These are phyloP conservation scores for Astragalus membranaceus DNA, from an alignment of 306 rosid genomes.

Conservation along the genomic window DNA sequence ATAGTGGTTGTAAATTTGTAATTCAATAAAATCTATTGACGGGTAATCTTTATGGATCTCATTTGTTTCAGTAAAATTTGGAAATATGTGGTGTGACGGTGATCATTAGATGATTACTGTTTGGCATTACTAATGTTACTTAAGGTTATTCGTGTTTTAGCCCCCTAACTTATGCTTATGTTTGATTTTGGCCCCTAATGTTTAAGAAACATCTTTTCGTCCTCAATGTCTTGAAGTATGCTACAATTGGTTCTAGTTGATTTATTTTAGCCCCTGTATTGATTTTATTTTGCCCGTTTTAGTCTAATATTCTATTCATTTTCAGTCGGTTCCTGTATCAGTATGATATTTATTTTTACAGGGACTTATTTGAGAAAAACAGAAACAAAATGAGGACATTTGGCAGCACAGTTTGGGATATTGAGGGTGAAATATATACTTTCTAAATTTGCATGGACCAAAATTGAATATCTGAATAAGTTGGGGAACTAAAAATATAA, in stretches of 20 bases:
- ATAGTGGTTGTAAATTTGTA: neutral
- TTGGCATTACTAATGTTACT: neutral
- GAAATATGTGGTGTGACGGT: neutral
- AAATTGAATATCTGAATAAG: too few species aligned
- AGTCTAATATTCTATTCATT: neutral
- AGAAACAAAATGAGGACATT: too few species aligned
- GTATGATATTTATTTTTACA: too few species aligned
- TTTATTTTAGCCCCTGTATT: neutral
- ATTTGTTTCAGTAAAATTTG: neutral
- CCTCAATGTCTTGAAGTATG: neutral
- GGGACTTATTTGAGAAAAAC: too few species aligned
- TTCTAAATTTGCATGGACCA: too few species aligned
- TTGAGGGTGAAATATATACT: too few species aligned
- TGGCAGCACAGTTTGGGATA: too few species aligned
- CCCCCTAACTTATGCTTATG: neutral
- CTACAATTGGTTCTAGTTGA: neutral
- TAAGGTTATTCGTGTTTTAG: neutral
- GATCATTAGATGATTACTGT: neutral
- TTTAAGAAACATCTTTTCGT: neutral
- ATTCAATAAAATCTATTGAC: neutral
- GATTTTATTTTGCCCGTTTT: neutral
- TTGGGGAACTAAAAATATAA: too few species aligned
- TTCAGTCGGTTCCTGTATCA: neutral
- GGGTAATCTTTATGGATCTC: neutral
- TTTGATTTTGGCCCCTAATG: neutral